A percentile compares a stretch with the other conserved stretches of the same genome.
Evolutionary conservation across 2,329 filamentous ascomycete species (phyloP).

Genomic region (Sporothrix pallida): DNA sequence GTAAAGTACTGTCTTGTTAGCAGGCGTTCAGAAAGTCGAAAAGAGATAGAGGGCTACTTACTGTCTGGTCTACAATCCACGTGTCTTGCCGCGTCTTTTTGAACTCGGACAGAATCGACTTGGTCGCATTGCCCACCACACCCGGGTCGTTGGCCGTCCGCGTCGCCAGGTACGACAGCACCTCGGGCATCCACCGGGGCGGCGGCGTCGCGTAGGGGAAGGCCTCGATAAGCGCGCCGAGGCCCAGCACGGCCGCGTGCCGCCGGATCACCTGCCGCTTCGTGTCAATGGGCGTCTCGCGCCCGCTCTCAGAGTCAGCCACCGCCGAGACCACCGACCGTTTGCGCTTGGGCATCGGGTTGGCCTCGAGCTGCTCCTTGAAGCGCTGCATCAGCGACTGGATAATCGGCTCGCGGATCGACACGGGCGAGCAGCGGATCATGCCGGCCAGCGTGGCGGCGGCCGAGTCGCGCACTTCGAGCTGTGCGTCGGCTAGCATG

Average conservation of each 20-base stretch:
- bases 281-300: slow-evolving; percentile 58
- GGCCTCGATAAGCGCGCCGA: slow-evolving; percentile 89
- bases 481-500: slow-evolving; percentile 90
- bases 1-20: slow-evolving; percentile 70
- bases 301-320: slow-evolving; percentile 50
- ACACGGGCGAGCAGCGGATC: slow-evolving; percentile 91
- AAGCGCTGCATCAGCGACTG: slow-evolving; percentile 78
- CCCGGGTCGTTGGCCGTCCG: slow-evolving; percentile 88
- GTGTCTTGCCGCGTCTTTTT: slow-evolving; percentile 99
- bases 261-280: slow-evolving; percentile 80
- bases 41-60: too few species aligned
- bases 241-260: slow-evolving; percentile 88
- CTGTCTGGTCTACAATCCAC: slow-evolving; percentile 97
- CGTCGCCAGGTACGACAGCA: slow-evolving; percentile 82
- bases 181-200: slow-evolving; percentile 90
- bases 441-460: slow-evolving; percentile 92
- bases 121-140: slow-evolving; percentile 93
- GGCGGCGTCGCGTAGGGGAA: slow-evolving; percentile 96
- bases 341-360: slow-evolving; percentile 82
- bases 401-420: slow-evolving; percentile 79
- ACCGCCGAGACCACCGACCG: slow-evolving; percentile 44
- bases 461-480: slow-evolving; percentile 93
- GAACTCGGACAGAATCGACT: slow-evolving; percentile 92
- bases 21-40: not conserved
- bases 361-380: slow-evolving; percentile 74